Base-by-base conservation (phyloP, 2,329 filamentous ascomycete genomes). In the Alternaria triticina region DNA sequence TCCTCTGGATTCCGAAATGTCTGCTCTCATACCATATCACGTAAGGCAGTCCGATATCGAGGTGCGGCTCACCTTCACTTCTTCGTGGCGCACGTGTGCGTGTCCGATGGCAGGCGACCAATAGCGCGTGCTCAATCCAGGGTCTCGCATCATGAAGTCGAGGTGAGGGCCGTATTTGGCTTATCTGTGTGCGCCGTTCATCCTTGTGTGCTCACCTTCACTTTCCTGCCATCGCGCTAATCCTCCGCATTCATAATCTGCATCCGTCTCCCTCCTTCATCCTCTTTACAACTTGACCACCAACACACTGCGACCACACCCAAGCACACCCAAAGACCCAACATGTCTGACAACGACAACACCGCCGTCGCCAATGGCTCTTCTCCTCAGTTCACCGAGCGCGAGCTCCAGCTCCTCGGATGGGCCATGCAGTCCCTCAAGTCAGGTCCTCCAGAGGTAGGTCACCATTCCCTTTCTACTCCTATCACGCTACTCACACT, bases 361-460 rank as follows among this genome's bases (percentile, higher is more conserved):
- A 57, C 66, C 44, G 51, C 62, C 33, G 52, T 57, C 11, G 25
- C 68, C 36, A 52, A 33, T 47, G 51, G 36, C 47, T 43, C 61
- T n/a, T 50, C 58, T 25, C 57, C 69, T 45, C 56, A 66, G 28
- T 79, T 80, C 73, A 77, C 71, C 20, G 77, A 77, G 54, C 76
- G 77, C 25, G 77, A 80, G 68, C 70, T 78, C 15, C 69, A 78
- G 58, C 64, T 80, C 54, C 74, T 80, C 7, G 65, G 71, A 13
- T 79, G 71, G 71, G 77, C 76, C 8, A 79, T 79, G 76, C 73
- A 75, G 70, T 79, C 73, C 2, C 70, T 79, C 65, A 80, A 79
- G 71, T 75, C 74, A 12, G 77, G 76, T 17, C 75, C 77, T 25
- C 77, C 77, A 5, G 77, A 80, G 27, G 76, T 77, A 65, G 9